Conservation (phyloP, 371 early-diverging fungal genomes). For the Mucor lusitanicus region DNA sequence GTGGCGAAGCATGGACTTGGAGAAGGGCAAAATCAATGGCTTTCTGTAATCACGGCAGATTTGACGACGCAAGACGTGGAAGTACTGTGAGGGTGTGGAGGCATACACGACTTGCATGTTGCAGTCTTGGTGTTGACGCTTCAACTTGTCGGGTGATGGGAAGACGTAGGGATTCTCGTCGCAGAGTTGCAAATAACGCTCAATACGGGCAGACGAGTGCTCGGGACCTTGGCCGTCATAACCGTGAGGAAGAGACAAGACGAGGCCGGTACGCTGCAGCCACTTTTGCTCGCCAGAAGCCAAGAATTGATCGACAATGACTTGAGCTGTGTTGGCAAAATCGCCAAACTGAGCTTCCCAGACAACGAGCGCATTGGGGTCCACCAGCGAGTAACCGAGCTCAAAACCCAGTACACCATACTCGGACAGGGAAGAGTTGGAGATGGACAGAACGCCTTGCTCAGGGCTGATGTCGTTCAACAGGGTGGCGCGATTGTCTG, state of each 20-base stretch:
- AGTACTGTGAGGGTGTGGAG: constrained; percentile 95
- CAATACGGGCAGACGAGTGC: constrained; percentile 94
- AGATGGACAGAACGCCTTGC: constrained; percentile 87
- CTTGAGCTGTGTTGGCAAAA: constrained; percentile 96
- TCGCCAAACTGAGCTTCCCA: constrained; percentile 99
- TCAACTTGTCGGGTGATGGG: constrained; percentile 77
- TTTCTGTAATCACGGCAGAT: constrained; percentile 96
- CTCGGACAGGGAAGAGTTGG: constrained; percentile 94
- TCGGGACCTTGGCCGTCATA: constrained; percentile 98
- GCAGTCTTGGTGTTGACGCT: constrained; percentile 94
- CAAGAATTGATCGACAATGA: constrained; percentile 96
- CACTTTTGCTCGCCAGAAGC: constrained; percentile 96
- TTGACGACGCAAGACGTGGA: constrained; percentile 95
- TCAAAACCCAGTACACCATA: constrained; percentile 96
- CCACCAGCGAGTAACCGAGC: constrained; percentile 91
- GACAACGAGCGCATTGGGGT: constrained; percentile 89
- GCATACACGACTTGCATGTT: constrained; percentile 98
- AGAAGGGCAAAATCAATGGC: constrained; percentile 86
- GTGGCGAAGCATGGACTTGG: constrained; percentile 93
- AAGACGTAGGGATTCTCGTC: constrained; percentile 91
- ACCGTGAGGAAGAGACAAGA: constrained; percentile 93
- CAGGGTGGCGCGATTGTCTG: constrained; percentile 68
- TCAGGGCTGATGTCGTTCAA: constrained; percentile 80
- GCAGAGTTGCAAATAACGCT: constrained; percentile 92
- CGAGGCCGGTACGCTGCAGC: constrained; percentile 92